phyloP scores from a whole-genome alignment of 352 stramenopile genomes.

The Pythium monospermum region DNA sequence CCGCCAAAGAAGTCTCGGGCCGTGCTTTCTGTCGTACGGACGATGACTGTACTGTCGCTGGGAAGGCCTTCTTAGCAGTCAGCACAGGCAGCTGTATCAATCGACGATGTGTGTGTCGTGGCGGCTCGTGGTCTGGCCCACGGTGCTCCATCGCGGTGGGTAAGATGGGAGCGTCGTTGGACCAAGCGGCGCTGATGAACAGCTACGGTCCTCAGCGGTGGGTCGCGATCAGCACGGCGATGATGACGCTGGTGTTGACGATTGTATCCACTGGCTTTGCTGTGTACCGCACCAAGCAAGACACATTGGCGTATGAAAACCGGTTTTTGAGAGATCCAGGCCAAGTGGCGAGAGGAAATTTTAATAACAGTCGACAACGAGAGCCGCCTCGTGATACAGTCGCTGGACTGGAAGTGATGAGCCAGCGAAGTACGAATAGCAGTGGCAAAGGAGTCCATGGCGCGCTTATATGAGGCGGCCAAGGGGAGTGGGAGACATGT shows the following conservation, averaged over 20 bases:
- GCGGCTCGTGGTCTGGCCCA: slow-evolving; percentile 39
- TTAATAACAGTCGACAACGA: too few species aligned
- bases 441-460: too few species aligned
- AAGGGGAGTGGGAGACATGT: too few species aligned
- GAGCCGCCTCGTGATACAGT: too few species aligned
- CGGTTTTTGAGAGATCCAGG: too few species aligned
- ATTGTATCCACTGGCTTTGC: background rate
- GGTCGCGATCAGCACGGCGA: background rate
- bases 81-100: slow-evolving; percentile 49
- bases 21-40: slow-evolving; percentile 38
- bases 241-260: background rate
- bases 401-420: too few species aligned
- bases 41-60: slow-evolving; percentile 47
- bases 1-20: slow-evolving; percentile 33
- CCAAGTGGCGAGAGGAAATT: too few species aligned
- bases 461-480: too few species aligned
- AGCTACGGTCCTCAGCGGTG: background rate
- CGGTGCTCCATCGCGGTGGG: slow-evolving; percentile 26
- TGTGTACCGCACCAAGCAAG: background rate
- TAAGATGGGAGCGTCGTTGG: background rate
- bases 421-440: too few species aligned
- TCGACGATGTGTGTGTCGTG: slow-evolving; percentile 35
- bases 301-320: too few species aligned
- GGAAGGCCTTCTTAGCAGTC: slow-evolving; percentile 1
- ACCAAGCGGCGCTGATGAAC: background rate